Base-by-base conservation (phyloP, 2,329 filamentous ascomycete genomes). In the Aspergillus felis region DNA sequence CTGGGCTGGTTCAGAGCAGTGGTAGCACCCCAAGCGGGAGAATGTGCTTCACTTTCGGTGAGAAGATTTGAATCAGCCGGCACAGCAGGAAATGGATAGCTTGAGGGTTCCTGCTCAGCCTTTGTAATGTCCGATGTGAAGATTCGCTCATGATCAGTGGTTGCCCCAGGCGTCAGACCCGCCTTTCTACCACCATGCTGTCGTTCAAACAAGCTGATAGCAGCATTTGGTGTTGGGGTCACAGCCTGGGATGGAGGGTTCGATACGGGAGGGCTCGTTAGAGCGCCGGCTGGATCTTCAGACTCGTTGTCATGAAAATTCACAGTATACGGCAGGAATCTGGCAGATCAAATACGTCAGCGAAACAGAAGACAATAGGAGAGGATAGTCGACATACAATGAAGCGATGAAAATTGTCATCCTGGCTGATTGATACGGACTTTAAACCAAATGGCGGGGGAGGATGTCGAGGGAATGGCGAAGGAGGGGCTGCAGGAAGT, bases 271-370 rank as follows among this genome's bases (percentile, higher is more conserved):
- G 59, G 57, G 53, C 71, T 63, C 66, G 71, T 59, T 69, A 70
- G 61, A 70, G 77, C 57, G 74, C 76, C 53, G 79, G 78, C 32
- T 80, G 81, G 57, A 60, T 67, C 58, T 53, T 67, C 66, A 27
- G 64, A 60, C 22, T 69, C 66, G 49, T 74, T 84, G 56, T 90
- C 81, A 65, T 87, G 87, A 74, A 97, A 97, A 74, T 96, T 87
- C 68, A 96, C 82, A 44, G 93, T 97, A 74, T 96, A 92, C 35
- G 93, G 93, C 38, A 97, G 84, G 72, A 96, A 96, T 57, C 92
- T 96, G 52, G 3, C 28, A 2, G 1, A 48, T 20, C 4, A 14
- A 25, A 46, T 24, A 29, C n/a, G 44, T 66, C 53, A 62, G 61
- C 27, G 24, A 44, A 22, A 25, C 22, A 28, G 25, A 28, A 29